Evolutionary conservation across 129 eudicot genomes (phyloP).

Genomic region (Saussurea involucrata): DNA sequence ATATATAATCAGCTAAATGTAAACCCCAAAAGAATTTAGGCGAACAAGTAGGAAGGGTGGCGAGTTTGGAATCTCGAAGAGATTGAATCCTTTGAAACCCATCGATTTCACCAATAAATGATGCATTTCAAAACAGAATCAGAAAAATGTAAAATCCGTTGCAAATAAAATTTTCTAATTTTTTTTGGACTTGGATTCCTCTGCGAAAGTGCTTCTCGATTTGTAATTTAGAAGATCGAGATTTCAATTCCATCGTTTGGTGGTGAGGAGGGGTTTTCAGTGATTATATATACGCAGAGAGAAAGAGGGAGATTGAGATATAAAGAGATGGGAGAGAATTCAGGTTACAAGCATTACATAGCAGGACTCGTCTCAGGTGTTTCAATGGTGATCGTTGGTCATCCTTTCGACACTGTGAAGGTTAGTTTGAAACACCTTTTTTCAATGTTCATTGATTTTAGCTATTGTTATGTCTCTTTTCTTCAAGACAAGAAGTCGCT

Average conservation of each 20-base stretch:
- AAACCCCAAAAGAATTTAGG: neutral
- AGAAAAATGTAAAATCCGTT: neutral
- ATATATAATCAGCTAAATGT: neutral
- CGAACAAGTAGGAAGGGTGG: conserved; percentile 5
- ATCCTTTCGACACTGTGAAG: conserved; percentile 98
- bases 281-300: neutral
- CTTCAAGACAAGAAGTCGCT: neutral
- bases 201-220: neutral
- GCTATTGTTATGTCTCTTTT: neutral
- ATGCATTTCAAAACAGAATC: neutral
- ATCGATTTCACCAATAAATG: neutral
- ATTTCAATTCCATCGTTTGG: neutral
- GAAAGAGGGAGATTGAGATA: neutral
- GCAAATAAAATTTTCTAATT: neutral
- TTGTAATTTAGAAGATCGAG: neutral
- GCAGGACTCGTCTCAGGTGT: conserved; percentile 93
- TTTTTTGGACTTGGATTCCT: neutral
- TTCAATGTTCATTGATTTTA: neutral
- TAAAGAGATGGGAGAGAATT: conserved; percentile 44
- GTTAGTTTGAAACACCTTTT: conserved; percentile 22
- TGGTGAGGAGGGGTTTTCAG: neutral
- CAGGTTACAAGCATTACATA: conserved; percentile 71
- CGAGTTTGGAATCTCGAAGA: neutral
- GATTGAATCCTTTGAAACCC: neutral
- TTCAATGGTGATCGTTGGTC: conserved; percentile 83